phyloP scores from a whole-genome alignment of 2,329 filamentous ascomycete species.

The Penicillium fuscoglaucum region DNA sequence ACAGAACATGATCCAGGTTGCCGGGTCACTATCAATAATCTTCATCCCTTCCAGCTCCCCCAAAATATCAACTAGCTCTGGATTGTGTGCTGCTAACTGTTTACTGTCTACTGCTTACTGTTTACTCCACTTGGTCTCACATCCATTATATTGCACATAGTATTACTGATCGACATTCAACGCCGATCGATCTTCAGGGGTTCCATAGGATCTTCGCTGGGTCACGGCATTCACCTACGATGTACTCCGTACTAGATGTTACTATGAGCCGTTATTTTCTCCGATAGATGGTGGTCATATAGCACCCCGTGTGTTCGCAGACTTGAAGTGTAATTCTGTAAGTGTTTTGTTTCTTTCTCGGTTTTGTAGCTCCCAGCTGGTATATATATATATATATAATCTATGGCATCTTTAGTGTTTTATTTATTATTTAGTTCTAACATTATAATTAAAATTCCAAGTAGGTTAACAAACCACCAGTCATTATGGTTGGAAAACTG shows the following conservation, averaged over 20 bases:
- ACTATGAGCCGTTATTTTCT: neutral
- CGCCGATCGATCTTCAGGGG: conserved; percentile 16
- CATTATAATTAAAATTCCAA: neutral
- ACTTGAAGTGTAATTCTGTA: neutral
- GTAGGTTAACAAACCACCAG: too few relatives aligned
- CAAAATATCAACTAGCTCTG: neutral
- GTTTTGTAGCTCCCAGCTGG: neutral
- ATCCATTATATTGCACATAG: neutral
- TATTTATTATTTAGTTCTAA: neutral
- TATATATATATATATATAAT: neutral
- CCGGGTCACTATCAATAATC: neutral
- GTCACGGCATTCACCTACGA: neutral
- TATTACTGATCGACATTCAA: conserved; percentile 2
- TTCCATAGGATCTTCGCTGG: conserved; percentile 8
- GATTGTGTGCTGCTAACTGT: neutral
- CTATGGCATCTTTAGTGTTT: too few relatives aligned
- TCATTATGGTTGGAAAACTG: too few relatives aligned
- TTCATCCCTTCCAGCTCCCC: neutral
- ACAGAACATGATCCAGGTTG: neutral
- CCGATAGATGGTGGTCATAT: neutral
- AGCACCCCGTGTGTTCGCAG: neutral
- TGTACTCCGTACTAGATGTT: neutral
- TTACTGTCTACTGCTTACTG: neutral
- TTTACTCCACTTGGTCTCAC: conserved; percentile 9
- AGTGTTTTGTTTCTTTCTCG: neutral